Evolutionary conservation across 768 basidiomycete genomes (phyloP).

Genomic region (Boletus rufocinnamomeus): DNA sequence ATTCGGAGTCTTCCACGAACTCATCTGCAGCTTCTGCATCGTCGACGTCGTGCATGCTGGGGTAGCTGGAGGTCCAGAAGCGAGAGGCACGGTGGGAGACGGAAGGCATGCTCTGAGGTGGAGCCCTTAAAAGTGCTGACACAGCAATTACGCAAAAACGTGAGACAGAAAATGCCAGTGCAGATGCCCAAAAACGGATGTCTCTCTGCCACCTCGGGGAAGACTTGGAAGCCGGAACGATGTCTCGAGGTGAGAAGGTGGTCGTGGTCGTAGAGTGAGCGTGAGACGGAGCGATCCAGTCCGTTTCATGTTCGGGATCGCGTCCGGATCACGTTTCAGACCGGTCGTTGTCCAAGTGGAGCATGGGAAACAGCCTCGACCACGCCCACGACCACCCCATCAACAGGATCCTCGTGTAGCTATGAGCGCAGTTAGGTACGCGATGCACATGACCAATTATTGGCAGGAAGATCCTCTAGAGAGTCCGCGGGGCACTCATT

Average conservation of each 20-base stretch:
- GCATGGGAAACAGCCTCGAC: background rate
- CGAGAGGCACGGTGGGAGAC: slow-evolving; percentile 49
- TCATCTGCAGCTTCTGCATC: slow-evolving; percentile 31
- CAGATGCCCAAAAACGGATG: background rate
- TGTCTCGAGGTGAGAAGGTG: background rate
- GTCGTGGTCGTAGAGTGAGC: background rate
- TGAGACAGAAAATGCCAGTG: slow-evolving; percentile 1
- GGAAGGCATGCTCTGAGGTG: slow-evolving; percentile 37
- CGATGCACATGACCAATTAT: slow-evolving; percentile 1
- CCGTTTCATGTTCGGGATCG: background rate
- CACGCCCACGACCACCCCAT: background rate
- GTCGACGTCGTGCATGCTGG: slow-evolving; percentile 40
- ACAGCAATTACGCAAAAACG: slow-evolving; percentile 14
- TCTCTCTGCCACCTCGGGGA: background rate
- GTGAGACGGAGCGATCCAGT: background rate
- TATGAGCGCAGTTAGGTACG: background rate
- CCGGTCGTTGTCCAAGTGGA: background rate
- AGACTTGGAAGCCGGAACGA: background rate
- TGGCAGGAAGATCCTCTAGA: slow-evolving; percentile 43
- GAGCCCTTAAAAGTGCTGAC: background rate
- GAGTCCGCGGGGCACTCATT: slow-evolving; percentile 28
- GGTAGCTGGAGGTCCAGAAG: slow-evolving; percentile 51
- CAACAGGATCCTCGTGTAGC: background rate
- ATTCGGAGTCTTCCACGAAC: slow-evolving; percentile 25
- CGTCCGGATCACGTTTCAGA: slow-evolving; percentile 6